Evolutionary conservation across 2,329 filamentous ascomycete species (phyloP), one percentile per base, ranked within the genome.

Genomic region (Sarocladiaceae sp.): DNA sequence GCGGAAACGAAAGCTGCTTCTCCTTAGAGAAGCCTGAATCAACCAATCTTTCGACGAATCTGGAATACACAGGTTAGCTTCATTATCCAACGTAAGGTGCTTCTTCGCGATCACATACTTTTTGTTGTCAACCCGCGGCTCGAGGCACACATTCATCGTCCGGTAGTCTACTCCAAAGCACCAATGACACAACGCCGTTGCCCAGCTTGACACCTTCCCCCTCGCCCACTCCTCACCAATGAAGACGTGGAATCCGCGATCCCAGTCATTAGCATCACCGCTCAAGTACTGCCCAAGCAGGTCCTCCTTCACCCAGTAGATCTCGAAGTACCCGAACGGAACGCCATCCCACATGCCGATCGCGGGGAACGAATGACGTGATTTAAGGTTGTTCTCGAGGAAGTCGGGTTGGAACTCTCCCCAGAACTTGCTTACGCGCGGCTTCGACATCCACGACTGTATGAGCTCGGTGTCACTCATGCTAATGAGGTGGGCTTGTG

Each of bases 251-350:
- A 97, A 67, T 0, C 93, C 93, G 6, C 93, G 74, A 55, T 97
- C 91, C 64, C 85, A 97, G 55, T 95, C 86, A 6, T 76, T 78
- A 0, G 82, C 79, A 3, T 77, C 74, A 18, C 74, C 74, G 0
- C 81, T 74, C 3, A 94, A 64, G 51, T 88, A 73, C 39, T 73
- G 76, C 0, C 87, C 88, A 1, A 98, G 62, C 0, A 72, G 68
- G 57, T 97, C 93, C 60, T 98, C 93, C 57, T 95, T 95, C 3
- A 93, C 88, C 91, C 93, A 98, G 67, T 98, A 98, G 26, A 98
- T 76, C 68, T 98, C 93, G 59, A 98, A 96, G 61, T 94, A 98
- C 0, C 89, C 93, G 66, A 97, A 98, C 0, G 91, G 91, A 48
- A 91, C 84, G 10, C 88, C 90, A 54, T 97, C 88, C 87, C 91